Evolutionary conservation across 2,329 filamentous ascomycete species (phyloP), one percentile per base, ranked within the genome.

Genomic region (Fusarium phyllophilum): DNA sequence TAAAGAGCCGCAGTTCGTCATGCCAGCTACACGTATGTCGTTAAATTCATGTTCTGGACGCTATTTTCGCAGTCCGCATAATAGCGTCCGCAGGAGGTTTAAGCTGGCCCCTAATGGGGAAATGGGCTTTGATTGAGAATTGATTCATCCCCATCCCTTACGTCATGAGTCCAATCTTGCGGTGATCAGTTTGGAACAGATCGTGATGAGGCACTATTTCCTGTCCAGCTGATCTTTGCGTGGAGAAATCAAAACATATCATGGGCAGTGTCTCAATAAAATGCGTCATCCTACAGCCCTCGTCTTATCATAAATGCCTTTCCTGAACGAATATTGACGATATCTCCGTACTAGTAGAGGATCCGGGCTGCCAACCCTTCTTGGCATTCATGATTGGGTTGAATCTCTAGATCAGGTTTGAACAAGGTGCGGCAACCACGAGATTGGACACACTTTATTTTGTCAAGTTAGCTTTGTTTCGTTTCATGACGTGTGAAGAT

Each of bases 401-500:
- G 65, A 66, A 70, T 62, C 49, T 65, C 61, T 55, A 48, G 68
- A 68, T 74, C 69, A 59, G 61, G 57, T 75, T 75, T 52, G 64
- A 70, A 68, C 68, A 75, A 73, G 58, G 66, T 70, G 44, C 58
- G 54, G 62, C 46, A 63, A 72, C 55, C 56, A 59, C 66, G 49
- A 68, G 54, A 54, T 55, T 65, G 58, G 62, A 56, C 58, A 58
- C 49, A 69, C 63, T 65, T 69, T 72, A 69, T 60, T 68, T 70
- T 62, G 33, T 59, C 57, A 55, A 34, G 34, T 61, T 67, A 44
- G 26, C 48, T 48, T 41, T 61, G 62, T 76, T 70, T 58, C 62
- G 64, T 77, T 71, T 74, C 74, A 74, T 77, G 68, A 76, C 75
- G 71, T 75, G 58, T 76, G 33, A 46, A 70, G 45, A 67, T 54